Evolutionary conservation across 2,329 filamentous ascomycete genomes (phyloP).

Genomic region (Xenoacremonium recifei): DNA sequence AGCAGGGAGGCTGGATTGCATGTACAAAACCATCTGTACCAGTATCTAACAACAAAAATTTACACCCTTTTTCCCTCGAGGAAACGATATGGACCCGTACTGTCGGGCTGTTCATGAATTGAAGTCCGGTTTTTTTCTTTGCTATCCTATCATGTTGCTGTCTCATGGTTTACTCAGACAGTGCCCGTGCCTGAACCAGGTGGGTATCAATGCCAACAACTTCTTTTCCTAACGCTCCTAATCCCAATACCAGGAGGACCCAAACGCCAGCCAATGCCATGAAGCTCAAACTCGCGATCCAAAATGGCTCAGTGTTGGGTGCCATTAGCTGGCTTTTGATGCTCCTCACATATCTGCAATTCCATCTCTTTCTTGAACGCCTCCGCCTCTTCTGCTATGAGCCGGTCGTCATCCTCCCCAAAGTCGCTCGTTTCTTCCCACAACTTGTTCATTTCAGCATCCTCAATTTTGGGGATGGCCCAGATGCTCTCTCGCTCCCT

Average conservation of each 20-base stretch:
- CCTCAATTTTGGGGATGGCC: conserved; percentile 67
- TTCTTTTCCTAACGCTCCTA: too few relatives aligned
- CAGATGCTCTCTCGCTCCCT: conserved; percentile 87
- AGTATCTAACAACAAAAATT: conserved; percentile 32
- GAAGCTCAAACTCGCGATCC: too few relatives aligned
- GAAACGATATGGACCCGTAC: too few relatives aligned
- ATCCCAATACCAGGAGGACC: conserved; percentile 9
- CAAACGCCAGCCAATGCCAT: conserved; percentile 29
- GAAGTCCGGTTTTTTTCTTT: conserved; percentile 3
- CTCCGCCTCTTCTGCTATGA: conserved; percentile 69
- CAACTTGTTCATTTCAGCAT: conserved; percentile 72
- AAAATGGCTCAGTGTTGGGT: too few relatives aligned
- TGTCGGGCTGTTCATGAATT: too few relatives aligned
- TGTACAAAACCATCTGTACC: conserved; percentile 41
- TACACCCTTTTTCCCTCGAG: too few relatives aligned
- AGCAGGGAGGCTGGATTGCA: conserved; percentile 32
- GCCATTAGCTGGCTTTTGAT: conserved; percentile 34
- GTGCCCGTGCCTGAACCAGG: conserved; percentile 7
- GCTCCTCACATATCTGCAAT: conserved; percentile 37
- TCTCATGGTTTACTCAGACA: conserved; percentile 7
- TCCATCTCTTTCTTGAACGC: conserved; percentile 46
- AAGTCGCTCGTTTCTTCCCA: conserved; percentile 88
- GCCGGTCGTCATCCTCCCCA: conserved; percentile 80
- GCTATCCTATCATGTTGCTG: too few relatives aligned
- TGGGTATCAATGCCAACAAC: too few relatives aligned